Percentiles rank a stretch among this genome's conserved stretches.
phyloP scores from a whole-genome alignment of 2,329 filamentous ascomycete species.

The Penicillium sp. region DNA sequence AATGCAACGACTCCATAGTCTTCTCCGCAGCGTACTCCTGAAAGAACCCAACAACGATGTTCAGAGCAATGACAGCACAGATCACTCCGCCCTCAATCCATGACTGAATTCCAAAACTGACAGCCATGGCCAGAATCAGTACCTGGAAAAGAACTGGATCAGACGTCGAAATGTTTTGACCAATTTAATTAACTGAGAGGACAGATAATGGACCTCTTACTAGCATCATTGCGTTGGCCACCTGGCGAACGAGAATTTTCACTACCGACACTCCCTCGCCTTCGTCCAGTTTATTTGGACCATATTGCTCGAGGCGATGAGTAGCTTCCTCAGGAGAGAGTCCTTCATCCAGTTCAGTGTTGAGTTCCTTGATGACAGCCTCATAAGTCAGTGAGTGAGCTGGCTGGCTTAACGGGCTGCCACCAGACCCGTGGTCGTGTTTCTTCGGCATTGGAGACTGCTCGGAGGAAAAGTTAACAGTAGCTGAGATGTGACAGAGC shows the following conservation, averaged over 20 bases:
- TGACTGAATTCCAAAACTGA: slow-evolving; percentile 60
- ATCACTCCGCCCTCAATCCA: slow-evolving; percentile 66
- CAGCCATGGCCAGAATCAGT: slow-evolving; percentile 75
- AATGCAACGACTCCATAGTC: slow-evolving; percentile 63
- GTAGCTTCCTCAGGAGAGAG: slow-evolving; percentile 61
- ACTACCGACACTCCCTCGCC: slow-evolving; percentile 67
- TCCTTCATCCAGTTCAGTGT: slow-evolving; percentile 61
- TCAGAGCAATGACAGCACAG: slow-evolving; percentile 61
- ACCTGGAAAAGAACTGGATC: slow-evolving; percentile 57
- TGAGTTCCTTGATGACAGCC: slow-evolving; percentile 59
- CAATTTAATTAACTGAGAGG: not conserved
- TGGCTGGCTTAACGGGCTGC: slow-evolving; percentile 51
- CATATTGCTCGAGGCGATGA: slow-evolving; percentile 60
- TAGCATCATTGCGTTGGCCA: slow-evolving; percentile 72
- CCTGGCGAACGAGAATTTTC: slow-evolving; percentile 69
- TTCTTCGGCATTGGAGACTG: slow-evolving; percentile 17
- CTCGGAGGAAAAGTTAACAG: not conserved
- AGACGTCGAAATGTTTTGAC: not conserved
- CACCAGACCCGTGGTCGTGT: slow-evolving; percentile 24
- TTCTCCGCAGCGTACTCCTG: slow-evolving; percentile 66
- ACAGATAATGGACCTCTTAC: slow-evolving; percentile 43
- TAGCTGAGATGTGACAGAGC: not conserved
- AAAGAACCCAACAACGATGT: slow-evolving; percentile 63
- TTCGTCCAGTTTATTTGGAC: slow-evolving; percentile 70
- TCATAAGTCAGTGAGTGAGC: slow-evolving; percentile 65